Evolutionary conservation across 2,329 filamentous ascomycete genomes (phyloP), one percentile per base, ranked within the genome.

Genomic region (Cladosporium velox): DNA sequence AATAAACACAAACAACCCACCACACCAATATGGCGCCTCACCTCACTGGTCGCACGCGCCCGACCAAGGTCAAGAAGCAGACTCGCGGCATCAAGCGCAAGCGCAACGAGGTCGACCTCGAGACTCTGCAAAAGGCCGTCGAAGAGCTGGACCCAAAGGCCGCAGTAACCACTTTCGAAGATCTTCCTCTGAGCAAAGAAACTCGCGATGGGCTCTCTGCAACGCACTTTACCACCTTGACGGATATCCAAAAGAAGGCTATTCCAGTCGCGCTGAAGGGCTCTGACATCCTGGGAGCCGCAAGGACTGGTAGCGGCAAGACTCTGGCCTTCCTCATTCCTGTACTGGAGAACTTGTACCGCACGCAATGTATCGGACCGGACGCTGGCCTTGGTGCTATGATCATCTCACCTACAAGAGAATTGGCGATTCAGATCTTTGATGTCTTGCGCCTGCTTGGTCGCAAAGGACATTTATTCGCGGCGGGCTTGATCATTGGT

Each of bases 401-500:
- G 69, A 92, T 99, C 70, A 89, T 99, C 64, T 94, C 93, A 0
- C 95, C 95, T 0, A 99, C 95, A 8, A 90, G 95, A 75, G 95
- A 99, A 80, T 84, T 99, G 65, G 94, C 95, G 0, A 95, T 96
- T 47, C 95, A 99, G 79, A 99, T 97, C 68, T 99, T 98, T 75
- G 91, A 97, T 66, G 94, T 98, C 0, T 80, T 99, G 72, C 86
- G 92, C 68, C 97, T 96, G 78, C 87, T 99, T 66, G 95, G 95
- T 54, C 87, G 91, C 65, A 88, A 94, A 69, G 82, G 82, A 66
- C 94, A 99, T 78, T 85, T 87, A 67, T 97, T 98, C 77, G 96
- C 94, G 0, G 95, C 95, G 0, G 95, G 95, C 0, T 80, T 98
- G 72, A 88, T 99, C 11, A 98, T 98, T 72, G 95, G 95, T 49